Evolutionary conservation across 306 rosid species (phyloP).

Genomic region (Argentina anserina): DNA sequence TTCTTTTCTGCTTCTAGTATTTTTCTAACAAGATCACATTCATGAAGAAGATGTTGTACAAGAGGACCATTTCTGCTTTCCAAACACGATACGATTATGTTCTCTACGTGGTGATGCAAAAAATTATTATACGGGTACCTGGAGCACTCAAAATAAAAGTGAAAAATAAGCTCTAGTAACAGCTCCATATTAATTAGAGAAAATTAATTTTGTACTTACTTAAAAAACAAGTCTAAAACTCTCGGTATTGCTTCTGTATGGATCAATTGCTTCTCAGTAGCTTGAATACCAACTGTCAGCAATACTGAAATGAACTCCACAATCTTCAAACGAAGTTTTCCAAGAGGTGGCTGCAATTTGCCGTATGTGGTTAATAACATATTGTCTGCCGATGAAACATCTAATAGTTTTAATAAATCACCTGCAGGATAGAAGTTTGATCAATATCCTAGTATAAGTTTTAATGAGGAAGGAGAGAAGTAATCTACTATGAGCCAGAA

Average conservation of each 20-base stretch:
- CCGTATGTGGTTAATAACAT: conserved; percentile 69
- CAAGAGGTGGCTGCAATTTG: conserved; percentile 66
- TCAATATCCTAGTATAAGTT: no score
- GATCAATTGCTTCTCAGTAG: conserved; percentile 84
- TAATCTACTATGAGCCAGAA: no score
- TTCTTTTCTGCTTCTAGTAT: conserved; percentile 70
- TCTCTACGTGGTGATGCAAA: conserved; percentile 88
- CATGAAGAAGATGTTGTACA: conserved; percentile 60
- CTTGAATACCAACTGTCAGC: conserved; percentile 70
- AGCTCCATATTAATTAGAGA: no score
- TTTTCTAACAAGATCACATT: conserved; percentile 74
- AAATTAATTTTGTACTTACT: no score
- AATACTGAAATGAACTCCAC: conserved; percentile 82
- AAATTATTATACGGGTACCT: conserved; percentile 89
- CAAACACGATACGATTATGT: conserved; percentile 70
- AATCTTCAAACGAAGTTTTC: conserved; percentile 95
- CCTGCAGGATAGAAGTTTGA: no score
- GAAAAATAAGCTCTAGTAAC: no score
- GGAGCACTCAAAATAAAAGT: no score
- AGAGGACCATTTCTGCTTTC: conserved; percentile 79
- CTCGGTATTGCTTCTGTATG: conserved; percentile 66
- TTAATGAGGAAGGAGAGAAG: no score
- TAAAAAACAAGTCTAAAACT: conserved; percentile 75
- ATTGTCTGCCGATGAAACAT: no score
- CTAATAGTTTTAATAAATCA: no score